Evolutionary conservation across 2,329 filamentous ascomycete species (phyloP).

Genomic region (Colletotrichum lentis): DNA sequence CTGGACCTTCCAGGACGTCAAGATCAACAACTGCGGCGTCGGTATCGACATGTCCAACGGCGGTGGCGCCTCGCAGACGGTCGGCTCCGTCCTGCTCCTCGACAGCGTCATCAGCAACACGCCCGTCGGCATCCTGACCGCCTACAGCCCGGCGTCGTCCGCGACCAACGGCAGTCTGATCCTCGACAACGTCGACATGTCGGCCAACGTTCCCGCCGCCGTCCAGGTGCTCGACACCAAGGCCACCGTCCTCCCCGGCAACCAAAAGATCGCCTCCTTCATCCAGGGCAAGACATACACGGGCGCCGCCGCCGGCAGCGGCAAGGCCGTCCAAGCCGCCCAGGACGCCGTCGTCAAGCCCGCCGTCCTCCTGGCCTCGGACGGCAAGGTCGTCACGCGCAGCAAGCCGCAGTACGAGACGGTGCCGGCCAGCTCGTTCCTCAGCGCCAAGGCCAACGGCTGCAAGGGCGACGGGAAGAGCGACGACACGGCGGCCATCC

Average conservation of each 20-base stretch:
- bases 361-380: constrained; percentile 65
- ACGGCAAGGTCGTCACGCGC: constrained; percentile 78
- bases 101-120: constrained; percentile 84
- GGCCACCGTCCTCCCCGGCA: constrained; percentile 71
- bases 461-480: constrained; percentile 87
- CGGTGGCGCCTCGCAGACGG: constrained; percentile 69
- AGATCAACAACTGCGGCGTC: constrained; percentile 76
- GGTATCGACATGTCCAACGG: constrained; percentile 81
- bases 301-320: constrained; percentile 48
- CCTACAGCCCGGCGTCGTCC: constrained; percentile 69
- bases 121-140: constrained; percentile 77
- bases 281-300: constrained; percentile 80
- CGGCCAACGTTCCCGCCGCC: constrained; percentile 69
- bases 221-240: constrained; percentile 67
- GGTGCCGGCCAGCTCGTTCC: constrained; percentile 72
- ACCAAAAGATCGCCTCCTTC: constrained; percentile 74
- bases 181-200: constrained; percentile 89
- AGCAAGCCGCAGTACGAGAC: constrained; percentile 88
- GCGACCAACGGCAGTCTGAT: constrained; percentile 82
- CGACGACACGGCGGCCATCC: constrained; percentile 87
- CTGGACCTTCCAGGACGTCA: constrained; percentile 80
- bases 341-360: constrained; percentile 70
- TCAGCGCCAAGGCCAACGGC: constrained; percentile 83
- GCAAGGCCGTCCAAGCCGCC: constrained; percentile 67
- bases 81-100: constrained; percentile 84